Base-by-base conservation (phyloP, 2,329 filamentous ascomycete genomes). In the Colletotrichum sojae region DNA sequence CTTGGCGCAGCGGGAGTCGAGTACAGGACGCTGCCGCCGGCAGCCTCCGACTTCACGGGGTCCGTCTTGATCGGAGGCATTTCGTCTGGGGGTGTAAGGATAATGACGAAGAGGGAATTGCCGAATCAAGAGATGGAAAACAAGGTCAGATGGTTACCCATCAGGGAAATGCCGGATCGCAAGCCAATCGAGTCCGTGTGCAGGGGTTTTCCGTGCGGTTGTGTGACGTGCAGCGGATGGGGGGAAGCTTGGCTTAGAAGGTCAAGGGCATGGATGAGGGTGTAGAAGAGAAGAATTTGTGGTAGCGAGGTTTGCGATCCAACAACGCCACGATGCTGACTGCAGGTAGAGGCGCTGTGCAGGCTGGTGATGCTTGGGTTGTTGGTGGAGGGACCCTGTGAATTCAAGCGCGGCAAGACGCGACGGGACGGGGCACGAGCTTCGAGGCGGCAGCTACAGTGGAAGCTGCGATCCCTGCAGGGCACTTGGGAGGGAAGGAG, bases 41-140 rank as follows among this genome's bases (percentile, higher is more conserved):
- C n/a, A 12, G 20, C 49, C 51, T 63, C 51, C 2, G 51, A 27
- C 43, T 63, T 56, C 27, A 63, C 22, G 43, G 40, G 40, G 20
- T 55, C 63, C 16, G 49, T 31, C 58, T 67, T 67, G 15, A 51
- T 67, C 8, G 20, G 51, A 18, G 58, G 51, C 57, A 67, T 67
- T 51, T 40, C 54, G 40, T 25, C 39, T n/a, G n/a, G 20, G 9
- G 10, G 39, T 22, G 36, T 53, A 46, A 49, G 13, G 20, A n/a
- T 36, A 45, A 25, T 22, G 62, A 53, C 48, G 45, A 46, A 36
- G 54, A 46, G 25, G 16, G 25, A 36, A 36, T 16, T 2, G 6
- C 6, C 9, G 20, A 9, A 40, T 8, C 18, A 15, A 20, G 40
- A 10, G 25, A 36, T 20, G 6, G 15, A 3, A 18, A 12, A 36